These are phyloP conservation scores for Aspergillus udagawae DNA, from an alignment of 2,329 filamentous ascomycete species.

Conservation along the genomic window DNA sequence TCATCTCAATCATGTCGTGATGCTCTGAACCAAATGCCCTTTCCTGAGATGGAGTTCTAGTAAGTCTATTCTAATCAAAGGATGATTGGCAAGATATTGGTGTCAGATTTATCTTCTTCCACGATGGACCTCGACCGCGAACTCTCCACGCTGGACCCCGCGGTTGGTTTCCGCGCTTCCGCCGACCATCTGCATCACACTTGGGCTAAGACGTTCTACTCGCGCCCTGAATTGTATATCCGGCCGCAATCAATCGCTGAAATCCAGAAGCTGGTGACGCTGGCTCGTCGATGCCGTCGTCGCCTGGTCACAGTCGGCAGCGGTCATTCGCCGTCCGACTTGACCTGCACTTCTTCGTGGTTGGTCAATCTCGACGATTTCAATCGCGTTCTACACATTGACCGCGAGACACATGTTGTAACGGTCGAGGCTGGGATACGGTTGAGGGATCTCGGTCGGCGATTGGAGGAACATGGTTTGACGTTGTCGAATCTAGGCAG, in stretches of 20 bases:
- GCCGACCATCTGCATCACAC: slow-evolving; percentile 76
- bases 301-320: slow-evolving; percentile 84
- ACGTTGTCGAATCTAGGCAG: slow-evolving; percentile 90
- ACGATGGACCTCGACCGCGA: slow-evolving; percentile 48
- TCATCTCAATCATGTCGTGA: not conserved
- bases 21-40: not conserved
- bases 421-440: slow-evolving; percentile 86
- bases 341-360: slow-evolving; percentile 93
- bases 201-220: slow-evolving; percentile 92
- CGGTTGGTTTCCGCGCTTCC: slow-evolving; percentile 64
- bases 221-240: slow-evolving; percentile 84
- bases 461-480: slow-evolving; percentile 70
- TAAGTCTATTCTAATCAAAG: not conserved
- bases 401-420: slow-evolving; percentile 62
- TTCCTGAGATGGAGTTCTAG: not conserved
- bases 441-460: slow-evolving; percentile 67
- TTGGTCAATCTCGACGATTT: slow-evolving; percentile 88
- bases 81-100: no score
- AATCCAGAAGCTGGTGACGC: slow-evolving; percentile 74
- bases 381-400: slow-evolving; percentile 66
- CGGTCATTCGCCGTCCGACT: slow-evolving; percentile 83
- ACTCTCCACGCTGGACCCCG: slow-evolving; percentile 55
- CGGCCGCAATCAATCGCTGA: slow-evolving; percentile 75
- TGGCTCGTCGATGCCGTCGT: slow-evolving; percentile 76
- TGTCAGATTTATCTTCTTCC: not conserved